These are phyloP conservation scores for Naganishia sp. DNA, from an alignment of 1,284 basidiomycete genomes.

Conservation along the genomic window DNA sequence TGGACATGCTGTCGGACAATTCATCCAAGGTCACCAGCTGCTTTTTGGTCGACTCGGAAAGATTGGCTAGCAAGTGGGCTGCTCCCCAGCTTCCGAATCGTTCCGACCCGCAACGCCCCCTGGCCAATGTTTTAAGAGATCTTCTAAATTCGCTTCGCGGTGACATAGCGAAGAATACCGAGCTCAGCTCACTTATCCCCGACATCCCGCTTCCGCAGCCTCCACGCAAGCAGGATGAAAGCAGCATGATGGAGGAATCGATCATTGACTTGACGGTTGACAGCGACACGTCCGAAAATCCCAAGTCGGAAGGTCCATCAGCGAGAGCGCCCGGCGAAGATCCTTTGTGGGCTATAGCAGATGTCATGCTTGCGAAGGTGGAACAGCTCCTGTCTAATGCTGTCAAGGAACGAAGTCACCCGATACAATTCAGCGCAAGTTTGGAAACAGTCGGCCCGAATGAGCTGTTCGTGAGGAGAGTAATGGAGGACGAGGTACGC, in stretches of 20 bases:
- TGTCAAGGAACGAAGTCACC: slow-evolving; percentile 1
- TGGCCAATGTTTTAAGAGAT: slow-evolving; percentile 11
- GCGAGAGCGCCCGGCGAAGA: background rate
- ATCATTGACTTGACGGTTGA: background rate
- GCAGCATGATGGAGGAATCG: slow-evolving; percentile 7
- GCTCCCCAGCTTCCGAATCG: slow-evolving; percentile 1
- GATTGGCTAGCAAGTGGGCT: slow-evolving; percentile 10
- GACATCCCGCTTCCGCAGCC: background rate
- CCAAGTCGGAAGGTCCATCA: too few species aligned
- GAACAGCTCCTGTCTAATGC: background rate
- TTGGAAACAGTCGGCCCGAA: background rate
- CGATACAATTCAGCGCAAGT: too few species aligned
- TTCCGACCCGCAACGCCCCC: background rate
- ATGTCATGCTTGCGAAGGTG: slow-evolving; percentile 15
- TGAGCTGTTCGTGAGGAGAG: slow-evolving; percentile 1
- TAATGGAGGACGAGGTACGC: slow-evolving; percentile 10
- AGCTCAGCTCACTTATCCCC: background rate
- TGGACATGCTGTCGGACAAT: slow-evolving; percentile 16
- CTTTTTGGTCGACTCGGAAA: slow-evolving; percentile 13
- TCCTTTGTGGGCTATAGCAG: slow-evolving; percentile 21
- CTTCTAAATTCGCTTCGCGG: slow-evolving; percentile 2
- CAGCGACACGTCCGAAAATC: background rate
- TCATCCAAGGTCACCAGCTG: slow-evolving; percentile 5
- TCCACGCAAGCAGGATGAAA: background rate
- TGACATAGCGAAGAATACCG: background rate